Conservation (phyloP, 345 rosid genomes). For the Cardiospermum halicacabum region DNA sequence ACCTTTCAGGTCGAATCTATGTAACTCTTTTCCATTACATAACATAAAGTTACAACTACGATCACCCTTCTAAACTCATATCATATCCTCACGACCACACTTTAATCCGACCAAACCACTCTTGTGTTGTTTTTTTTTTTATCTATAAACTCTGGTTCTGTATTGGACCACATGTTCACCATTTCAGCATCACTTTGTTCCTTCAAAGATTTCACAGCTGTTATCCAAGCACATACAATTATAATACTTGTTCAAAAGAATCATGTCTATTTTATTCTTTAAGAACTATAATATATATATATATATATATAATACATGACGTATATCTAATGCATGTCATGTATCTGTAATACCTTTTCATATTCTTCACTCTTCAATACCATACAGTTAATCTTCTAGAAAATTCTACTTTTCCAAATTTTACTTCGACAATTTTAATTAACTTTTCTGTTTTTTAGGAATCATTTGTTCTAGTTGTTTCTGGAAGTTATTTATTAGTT, state of each 20-base stretch:
- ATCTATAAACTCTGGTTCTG: not conserved
- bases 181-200: not conserved
- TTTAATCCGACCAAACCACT: slow-evolving; percentile 11
- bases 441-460: not conserved
- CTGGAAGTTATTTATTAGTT: not conserved
- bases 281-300: not conserved
- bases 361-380: no score
- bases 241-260: not conserved
- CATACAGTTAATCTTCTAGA: no score
- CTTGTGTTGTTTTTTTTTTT: not conserved
- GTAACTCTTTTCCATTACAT: slow-evolving; percentile 13
- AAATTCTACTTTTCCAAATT: not conserved
- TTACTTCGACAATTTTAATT: not conserved
- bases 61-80: slow-evolving; percentile 19
- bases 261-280: not conserved
- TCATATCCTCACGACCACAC: slow-evolving; percentile 13
- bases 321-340: no score
- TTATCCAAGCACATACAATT: not conserved
- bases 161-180: not conserved
- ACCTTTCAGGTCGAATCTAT: no score
- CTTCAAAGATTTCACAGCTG: not conserved
- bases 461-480: not conserved
- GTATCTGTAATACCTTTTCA: no score
- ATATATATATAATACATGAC: not conserved
- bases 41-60: slow-evolving; percentile 1